These are phyloP conservation scores for Stachybotrys chlorohalonatus DNA, from an alignment of 2,329 filamentous ascomycete species.

Conservation along the genomic window DNA sequence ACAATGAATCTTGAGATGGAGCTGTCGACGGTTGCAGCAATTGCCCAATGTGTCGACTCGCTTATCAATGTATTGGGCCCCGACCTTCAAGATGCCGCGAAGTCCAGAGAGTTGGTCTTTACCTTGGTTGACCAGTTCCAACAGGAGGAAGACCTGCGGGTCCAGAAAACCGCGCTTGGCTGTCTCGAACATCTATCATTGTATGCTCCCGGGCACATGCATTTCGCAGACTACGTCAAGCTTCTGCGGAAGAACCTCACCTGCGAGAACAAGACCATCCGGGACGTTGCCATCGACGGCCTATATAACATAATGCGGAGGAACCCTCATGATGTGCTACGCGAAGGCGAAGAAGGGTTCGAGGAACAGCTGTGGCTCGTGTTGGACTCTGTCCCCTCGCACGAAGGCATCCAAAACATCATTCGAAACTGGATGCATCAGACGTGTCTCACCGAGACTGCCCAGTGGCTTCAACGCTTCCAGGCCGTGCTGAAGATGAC, in stretches of 20 bases:
- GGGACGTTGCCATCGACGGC: conserved; percentile 76
- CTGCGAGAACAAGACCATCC: conserved; percentile 58
- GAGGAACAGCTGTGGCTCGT: conserved; percentile 90
- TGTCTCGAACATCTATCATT: conserved; percentile 88
- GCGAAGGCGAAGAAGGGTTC: conserved; percentile 65
- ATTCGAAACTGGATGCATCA: conserved; percentile 91
- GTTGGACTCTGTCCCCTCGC: conserved; percentile 66
- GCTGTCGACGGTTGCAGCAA: conserved; percentile 69
- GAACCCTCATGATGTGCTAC: conserved; percentile 73
- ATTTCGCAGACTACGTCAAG: conserved; percentile 76
- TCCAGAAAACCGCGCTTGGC: conserved; percentile 67
- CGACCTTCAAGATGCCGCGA: conserved; percentile 85
- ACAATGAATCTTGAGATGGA: conserved; percentile 89
- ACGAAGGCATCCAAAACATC: conserved; percentile 76
- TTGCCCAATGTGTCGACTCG: conserved; percentile 86
- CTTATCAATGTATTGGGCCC: conserved; percentile 93
- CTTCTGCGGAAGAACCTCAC: conserved; percentile 70
- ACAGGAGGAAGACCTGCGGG: conserved; percentile 58
- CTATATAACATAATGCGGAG: conserved; percentile 93
- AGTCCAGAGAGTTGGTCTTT: conserved; percentile 85
- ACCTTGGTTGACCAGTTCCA: conserved; percentile 79
- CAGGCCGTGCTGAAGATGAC: conserved; percentile 87
- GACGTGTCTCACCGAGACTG: conserved; percentile 71
- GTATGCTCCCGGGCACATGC: conserved; percentile 81
- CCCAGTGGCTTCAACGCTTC: conserved; percentile 79